phyloP scores from a whole-genome alignment of 192 early-diverging fungal species.

The Lobosporangium transversale region DNA sequence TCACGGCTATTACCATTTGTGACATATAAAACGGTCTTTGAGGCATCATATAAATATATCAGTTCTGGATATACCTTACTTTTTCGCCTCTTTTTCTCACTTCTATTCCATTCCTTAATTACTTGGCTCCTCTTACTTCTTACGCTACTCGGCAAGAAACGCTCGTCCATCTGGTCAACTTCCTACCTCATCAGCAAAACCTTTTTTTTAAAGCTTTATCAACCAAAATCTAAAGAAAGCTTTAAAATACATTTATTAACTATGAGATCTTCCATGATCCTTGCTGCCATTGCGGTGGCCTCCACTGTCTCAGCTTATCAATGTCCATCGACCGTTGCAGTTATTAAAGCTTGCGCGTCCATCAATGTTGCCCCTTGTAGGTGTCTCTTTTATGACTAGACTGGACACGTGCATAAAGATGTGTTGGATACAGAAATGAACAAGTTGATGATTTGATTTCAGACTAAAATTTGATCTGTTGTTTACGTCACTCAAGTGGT shows the following conservation, averaged over 20 bases:
- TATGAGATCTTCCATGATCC: conserved; percentile 19
- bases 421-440: too few species aligned
- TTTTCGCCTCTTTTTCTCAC: not conserved
- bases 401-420: too few species aligned
- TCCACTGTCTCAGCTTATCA: conserved; percentile 17
- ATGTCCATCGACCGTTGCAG: conserved; percentile 6
- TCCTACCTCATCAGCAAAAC: not conserved
- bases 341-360: conserved; percentile 6
- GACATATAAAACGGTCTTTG: too few species aligned
- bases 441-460: too few species aligned
- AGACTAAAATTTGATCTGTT: too few species aligned
- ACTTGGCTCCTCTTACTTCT: not conserved
- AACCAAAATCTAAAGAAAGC: not conserved
- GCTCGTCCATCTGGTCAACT: too few species aligned
- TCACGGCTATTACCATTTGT: not conserved
- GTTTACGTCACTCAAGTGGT: too few species aligned
- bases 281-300: conserved; percentile 23
- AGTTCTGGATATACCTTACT: not conserved
- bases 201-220: not conserved
- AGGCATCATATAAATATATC: not conserved
- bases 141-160: too few species aligned
- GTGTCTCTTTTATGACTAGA: not conserved
- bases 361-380: conserved; percentile 25
- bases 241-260: not conserved
- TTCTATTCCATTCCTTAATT: not conserved